Conservation (phyloP, 2,329 filamentous ascomycete genomes). For the Phyllosticta citribraziliensis region DNA sequence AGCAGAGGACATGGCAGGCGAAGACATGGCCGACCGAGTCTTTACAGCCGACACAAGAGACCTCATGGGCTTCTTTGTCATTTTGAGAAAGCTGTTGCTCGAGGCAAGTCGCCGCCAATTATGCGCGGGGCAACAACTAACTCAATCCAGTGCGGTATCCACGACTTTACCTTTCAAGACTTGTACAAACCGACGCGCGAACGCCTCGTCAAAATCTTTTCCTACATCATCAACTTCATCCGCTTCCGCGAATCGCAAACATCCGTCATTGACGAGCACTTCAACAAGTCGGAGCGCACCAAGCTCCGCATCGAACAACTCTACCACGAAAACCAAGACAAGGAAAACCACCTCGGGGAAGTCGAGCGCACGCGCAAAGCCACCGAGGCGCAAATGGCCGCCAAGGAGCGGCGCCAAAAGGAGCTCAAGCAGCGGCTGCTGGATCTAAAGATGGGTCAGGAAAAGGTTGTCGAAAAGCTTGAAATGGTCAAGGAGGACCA, state of each 20-base stretch:
- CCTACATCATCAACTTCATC: constrained; percentile 97
- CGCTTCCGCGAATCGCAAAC: constrained; percentile 93
- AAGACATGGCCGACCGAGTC: constrained; percentile 61
- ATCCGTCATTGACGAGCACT: constrained; percentile 79
- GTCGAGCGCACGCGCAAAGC: constrained; percentile 70
- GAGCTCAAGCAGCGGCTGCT: constrained; percentile 74
- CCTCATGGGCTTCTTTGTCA: constrained; percentile 90
- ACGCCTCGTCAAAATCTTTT: constrained; percentile 88
- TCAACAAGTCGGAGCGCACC: constrained; percentile 78
- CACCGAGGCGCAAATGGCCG: constrained; percentile 70
- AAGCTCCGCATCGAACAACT: constrained; percentile 82
- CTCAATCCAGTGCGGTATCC: constrained; percentile 64
- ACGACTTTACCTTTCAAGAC: constrained; percentile 88
- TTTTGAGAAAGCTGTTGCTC: constrained; percentile 64
- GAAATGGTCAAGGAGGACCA: constrained; percentile 79
- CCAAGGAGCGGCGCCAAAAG: constrained; percentile 79
- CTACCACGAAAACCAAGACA: constrained; percentile 76
- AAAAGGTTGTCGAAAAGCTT: constrained; percentile 70
- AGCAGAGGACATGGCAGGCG: constrained; percentile 75
- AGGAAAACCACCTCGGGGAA: constrained; percentile 68
- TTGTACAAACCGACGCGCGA: constrained; percentile 84
- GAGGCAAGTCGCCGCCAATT: constrained; percentile 38
- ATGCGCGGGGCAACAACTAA: neutral
- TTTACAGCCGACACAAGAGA: constrained; percentile 82
- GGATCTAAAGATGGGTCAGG: constrained; percentile 72